phyloP scores from a whole-genome alignment of 768 basidiomycete genomes.

The Cyclocybe aegerita region DNA sequence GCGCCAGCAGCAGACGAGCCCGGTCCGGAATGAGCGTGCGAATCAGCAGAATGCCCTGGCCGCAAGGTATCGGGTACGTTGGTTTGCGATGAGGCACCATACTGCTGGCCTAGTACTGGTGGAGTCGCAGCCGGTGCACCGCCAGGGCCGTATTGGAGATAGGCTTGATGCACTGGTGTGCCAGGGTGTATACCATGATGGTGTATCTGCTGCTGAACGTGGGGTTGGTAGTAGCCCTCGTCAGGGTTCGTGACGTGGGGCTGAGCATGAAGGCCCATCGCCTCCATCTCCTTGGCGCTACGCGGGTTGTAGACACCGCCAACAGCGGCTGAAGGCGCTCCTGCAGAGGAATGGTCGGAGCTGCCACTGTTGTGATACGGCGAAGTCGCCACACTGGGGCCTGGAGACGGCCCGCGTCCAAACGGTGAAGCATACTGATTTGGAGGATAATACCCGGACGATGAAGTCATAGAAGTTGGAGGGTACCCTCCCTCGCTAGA shows the following conservation, averaged over 20 bases:
- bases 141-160: constrained; percentile 15
- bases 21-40: neutral
- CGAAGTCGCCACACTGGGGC: constrained; percentile 9
- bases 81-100: neutral
- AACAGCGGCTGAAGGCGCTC: constrained; percentile 2
- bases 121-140: neutral
- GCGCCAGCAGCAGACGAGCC: neutral
- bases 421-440: constrained; percentile 17
- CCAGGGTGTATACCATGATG: neutral
- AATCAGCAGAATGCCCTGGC: neutral
- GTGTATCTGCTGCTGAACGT: neutral
- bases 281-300: constrained; percentile 26
- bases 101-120: neutral
- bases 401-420: constrained; percentile 18
- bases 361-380: constrained; percentile 4
- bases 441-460: constrained; percentile 11
- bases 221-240: constrained; percentile 2
- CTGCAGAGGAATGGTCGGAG: constrained; percentile 19
- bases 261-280: constrained; percentile 15
- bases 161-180: constrained; percentile 6
- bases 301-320: constrained; percentile 15
- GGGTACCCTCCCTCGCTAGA: constrained; percentile 4
- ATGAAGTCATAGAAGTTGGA: constrained; percentile 3
- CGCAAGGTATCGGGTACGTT: constrained; percentile 7
- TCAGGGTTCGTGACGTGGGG: constrained; percentile 14